Conservation (phyloP, 2,329 filamentous ascomycete genomes). For the Ceratocystis cubensis region DNA sequence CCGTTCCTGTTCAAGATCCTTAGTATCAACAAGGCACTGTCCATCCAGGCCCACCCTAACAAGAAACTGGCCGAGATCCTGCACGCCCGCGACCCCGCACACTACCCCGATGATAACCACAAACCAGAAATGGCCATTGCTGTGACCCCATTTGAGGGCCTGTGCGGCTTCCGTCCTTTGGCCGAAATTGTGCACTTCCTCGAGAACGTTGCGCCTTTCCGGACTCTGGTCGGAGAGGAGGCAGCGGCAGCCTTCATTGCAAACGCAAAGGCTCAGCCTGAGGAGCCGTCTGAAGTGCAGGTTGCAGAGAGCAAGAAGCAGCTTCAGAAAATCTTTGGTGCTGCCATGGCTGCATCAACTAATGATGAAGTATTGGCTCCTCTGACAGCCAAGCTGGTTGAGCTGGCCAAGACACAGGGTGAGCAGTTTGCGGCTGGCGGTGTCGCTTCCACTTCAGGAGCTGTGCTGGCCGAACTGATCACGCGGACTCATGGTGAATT, state of each 20-base stretch:
- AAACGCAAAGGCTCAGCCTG: conserved; percentile 33
- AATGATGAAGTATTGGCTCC: conserved; percentile 43
- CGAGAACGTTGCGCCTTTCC: conserved; percentile 42
- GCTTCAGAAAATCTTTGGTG: conserved; percentile 61
- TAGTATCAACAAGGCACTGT: conserved; percentile 88
- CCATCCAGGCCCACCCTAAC: conserved; percentile 93
- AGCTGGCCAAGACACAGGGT: conserved; percentile 55
- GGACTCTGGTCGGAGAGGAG: conserved; percentile 53
- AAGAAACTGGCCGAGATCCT: conserved; percentile 81
- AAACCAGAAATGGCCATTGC: conserved; percentile 99
- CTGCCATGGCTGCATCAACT: conserved; percentile 66
- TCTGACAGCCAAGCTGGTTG: conserved; percentile 47
- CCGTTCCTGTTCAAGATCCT: conserved; percentile 98
- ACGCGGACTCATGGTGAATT: conserved; percentile 70
- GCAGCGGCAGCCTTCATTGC: conserved; percentile 44
- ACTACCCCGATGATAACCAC: conserved; percentile 98
- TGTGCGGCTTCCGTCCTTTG: conserved; percentile 88
- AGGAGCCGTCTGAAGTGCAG: conserved; percentile 36
- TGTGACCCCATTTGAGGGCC: conserved; percentile 86
- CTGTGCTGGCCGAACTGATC: conserved; percentile 65
- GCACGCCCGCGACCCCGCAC: conserved; percentile 73
- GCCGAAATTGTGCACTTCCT: conserved; percentile 79
- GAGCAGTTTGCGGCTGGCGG: conserved; percentile 63
- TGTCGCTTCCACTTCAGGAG: conserved; percentile 52
- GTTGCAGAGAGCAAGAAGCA: conserved; percentile 56